Base-by-base conservation (phyloP, 1,284 basidiomycete species). In the Microbotryum lychnidis-dioicae region DNA sequence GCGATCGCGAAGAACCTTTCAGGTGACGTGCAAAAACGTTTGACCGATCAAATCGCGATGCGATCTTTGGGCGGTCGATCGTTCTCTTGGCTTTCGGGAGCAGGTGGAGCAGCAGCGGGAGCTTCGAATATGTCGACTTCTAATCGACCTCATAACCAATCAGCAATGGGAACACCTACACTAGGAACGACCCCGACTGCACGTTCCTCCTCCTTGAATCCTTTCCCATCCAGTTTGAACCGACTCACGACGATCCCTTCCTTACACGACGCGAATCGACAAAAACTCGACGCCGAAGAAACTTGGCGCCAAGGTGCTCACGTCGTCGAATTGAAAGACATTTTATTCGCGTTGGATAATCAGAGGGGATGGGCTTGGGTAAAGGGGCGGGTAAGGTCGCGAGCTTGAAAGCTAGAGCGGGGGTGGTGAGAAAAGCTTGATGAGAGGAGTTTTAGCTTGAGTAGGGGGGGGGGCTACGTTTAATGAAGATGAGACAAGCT, bases 21-120 rank as follows among this genome's bases (percentile, higher is more conserved):
- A 2, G 89, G 89, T 74, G 89, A 91, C 70, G 86, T 89, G 68
- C 79, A 85, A 67, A 91, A 91, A 79, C 89, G 89, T 73, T 84
- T 91, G 83, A 87, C 86, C 50, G 89, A 91, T 73, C 87, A 87
- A 37, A 86, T 87, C 6, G 89, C 89, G n/a, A 85, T 83, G 69
- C 86, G 88, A 71, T 87, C 87, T 2, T 86, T 87, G n/a, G 88
- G 89, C 0, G 71, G 70, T 2, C 76, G 77, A 56, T 83, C 85
- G 73, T 91, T 89, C 71, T 80, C 87, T 18, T 91, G 89, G 89
- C 87, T 91, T 84, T 88, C 79, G 21, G 82, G 85, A 1, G 81
- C 62, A 14, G 60, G 62, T 1, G 47, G 23, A 23, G 23, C 25
- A 25, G 25, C 25, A 25, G 25, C 3, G 25, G 25, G 47, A 10